Conservation (phyloP, 345 rosid species). For the Euphorbia tirucalli region DNA sequence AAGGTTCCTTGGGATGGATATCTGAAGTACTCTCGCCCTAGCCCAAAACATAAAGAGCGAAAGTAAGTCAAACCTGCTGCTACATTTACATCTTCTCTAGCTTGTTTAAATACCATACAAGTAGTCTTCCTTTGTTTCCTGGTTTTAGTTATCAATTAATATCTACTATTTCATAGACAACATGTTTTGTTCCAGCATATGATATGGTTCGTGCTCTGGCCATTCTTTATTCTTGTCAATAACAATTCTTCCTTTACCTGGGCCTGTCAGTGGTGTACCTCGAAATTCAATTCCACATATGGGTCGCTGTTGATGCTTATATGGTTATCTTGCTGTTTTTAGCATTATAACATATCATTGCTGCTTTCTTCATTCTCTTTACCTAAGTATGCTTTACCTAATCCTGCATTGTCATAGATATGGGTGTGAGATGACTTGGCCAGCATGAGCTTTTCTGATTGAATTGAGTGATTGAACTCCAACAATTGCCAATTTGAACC, state of each 20-base stretch:
- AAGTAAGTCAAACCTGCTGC: slow-evolving; percentile 56
- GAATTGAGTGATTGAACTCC: neutral
- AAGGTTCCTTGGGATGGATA: slow-evolving; percentile 99
- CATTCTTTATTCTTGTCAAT: neutral
- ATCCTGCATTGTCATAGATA: neutral
- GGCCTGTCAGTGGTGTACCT: neutral
- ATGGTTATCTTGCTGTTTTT: neutral
- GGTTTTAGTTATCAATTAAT: neutral
- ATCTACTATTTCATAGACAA: neutral
- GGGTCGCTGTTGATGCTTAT: neutral
- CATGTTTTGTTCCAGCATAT: neutral
- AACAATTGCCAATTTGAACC: neutral
- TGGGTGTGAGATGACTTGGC: neutral
- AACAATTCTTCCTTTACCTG: neutral
- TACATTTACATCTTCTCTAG: neutral
- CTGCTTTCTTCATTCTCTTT: neutral
- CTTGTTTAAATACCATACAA: neutral
- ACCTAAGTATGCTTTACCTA: too few relatives aligned
- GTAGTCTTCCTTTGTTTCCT: neutral
- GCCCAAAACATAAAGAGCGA: slow-evolving; percentile 88
- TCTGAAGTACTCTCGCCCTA: slow-evolving; percentile 89
- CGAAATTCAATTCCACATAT: neutral
- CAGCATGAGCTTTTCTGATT: neutral
- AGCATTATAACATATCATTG: neutral
- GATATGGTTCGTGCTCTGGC: neutral